Evolutionary conservation across 192 early-diverging fungal species (phyloP).

Genomic region (Helicostylum pulchrum): DNA sequence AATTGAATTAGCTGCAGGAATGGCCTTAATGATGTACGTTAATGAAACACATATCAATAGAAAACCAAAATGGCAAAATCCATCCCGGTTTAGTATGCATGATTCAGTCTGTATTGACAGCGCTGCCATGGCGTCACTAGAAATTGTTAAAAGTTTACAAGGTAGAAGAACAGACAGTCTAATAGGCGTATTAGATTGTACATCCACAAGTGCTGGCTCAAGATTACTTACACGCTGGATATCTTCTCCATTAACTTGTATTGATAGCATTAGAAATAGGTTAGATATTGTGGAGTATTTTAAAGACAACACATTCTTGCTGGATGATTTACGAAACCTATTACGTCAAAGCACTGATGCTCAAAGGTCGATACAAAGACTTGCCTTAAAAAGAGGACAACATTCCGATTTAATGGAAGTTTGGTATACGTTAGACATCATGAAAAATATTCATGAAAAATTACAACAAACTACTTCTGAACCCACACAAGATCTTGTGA

Average conservation of each 20-base stretch:
- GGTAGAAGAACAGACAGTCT: constrained; percentile 59
- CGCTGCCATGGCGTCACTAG: constrained; percentile 75
- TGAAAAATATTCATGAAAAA: constrained; percentile 39
- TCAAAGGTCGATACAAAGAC: constrained; percentile 64
- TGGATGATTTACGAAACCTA: constrained; percentile 45
- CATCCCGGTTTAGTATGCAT: constrained; percentile 50
- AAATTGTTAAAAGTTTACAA: constrained; percentile 60
- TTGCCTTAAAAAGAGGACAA: constrained; percentile 64
- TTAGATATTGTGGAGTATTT: constrained; percentile 78
- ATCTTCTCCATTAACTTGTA: constrained; percentile 62
- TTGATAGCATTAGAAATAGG: constrained; percentile 63
- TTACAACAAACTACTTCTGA: constrained; percentile 16
- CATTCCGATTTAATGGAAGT: constrained; percentile 62
- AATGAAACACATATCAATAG: constrained; percentile 65
- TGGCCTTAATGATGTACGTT: constrained; percentile 70
- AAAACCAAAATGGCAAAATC: constrained; percentile 60
- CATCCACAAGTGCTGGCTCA: constrained; percentile 76
- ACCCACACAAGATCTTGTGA: constrained; percentile 22
- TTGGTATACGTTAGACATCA: constrained; percentile 52
- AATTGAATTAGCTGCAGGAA: constrained; percentile 34
- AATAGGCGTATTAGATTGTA: constrained; percentile 68
- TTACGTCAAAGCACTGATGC: constrained; percentile 62
- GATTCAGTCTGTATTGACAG: constrained; percentile 74
- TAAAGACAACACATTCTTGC: constrained; percentile 46
- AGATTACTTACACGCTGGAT: constrained; percentile 72